A percentile compares a stretch with the other conserved stretches of the same genome.
These are phyloP conservation scores for Mucor piriformis DNA, from an alignment of 371 early-diverging fungal species.

Conservation along the genomic window DNA sequence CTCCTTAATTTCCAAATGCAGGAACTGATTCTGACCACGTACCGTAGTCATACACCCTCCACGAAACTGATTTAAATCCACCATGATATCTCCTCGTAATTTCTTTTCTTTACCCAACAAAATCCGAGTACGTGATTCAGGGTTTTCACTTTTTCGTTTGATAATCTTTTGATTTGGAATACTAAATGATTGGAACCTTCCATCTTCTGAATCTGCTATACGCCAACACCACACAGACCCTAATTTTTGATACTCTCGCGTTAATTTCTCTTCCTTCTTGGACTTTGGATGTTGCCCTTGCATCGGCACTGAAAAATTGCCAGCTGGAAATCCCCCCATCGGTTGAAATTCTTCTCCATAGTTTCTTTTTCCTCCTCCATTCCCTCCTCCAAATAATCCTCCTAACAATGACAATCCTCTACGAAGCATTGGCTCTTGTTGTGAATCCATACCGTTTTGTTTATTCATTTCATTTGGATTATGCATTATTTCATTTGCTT, in stretches of 20 bases:
- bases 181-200: conserved; percentile 20
- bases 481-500: background rate
- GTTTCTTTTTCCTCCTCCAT: background rate
- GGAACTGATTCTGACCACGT: background rate
- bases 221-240: conserved; percentile 23
- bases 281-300: background rate
- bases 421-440: conserved; percentile 4
- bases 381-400: conserved; percentile 11
- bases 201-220: background rate
- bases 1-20: background rate
- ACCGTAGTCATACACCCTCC: background rate
- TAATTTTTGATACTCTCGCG: conserved; percentile 19
- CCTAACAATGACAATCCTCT: conserved; percentile 17
- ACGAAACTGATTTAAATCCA: conserved; percentile 5
- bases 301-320: background rate
- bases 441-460: background rate
- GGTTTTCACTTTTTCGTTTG: conserved; percentile 6
- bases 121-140: background rate
- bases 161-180: conserved; percentile 26
- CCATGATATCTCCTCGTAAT: conserved; percentile 19
- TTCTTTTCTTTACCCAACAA: conserved; percentile 22
- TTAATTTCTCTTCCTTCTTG: conserved; percentile 18
- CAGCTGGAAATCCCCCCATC: background rate
- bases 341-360: background rate
- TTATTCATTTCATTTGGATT: background rate